Evolutionary conservation across 495 filamentous ascomycete species (phyloP).

Genomic region (Penicillium samsonianum): DNA sequence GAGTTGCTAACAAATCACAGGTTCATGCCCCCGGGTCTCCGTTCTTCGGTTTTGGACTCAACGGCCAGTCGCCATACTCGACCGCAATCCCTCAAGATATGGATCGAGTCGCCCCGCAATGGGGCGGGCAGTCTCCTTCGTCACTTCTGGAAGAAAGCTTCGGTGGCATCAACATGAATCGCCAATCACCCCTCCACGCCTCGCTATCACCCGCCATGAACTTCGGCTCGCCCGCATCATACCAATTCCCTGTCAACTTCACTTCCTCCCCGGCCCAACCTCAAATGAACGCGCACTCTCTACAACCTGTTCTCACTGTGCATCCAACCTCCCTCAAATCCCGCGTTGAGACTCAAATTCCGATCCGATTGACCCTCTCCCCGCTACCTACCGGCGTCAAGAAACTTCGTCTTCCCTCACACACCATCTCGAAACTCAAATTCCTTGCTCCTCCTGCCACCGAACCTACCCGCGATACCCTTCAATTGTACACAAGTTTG

Average conservation of each 20-base stretch:
- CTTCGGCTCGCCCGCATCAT: constrained; percentile 33
- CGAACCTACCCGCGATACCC: constrained; percentile 63
- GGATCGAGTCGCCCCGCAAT: constrained; percentile 49
- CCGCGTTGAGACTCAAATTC: constrained; percentile 92
- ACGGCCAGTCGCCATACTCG: constrained; percentile 53
- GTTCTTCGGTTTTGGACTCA: constrained; percentile 39
- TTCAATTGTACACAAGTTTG: constrained; percentile 77
- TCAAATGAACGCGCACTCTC: constrained; percentile 24
- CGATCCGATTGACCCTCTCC: constrained; percentile 71
- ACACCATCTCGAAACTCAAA: constrained; percentile 91
- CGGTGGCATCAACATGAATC: constrained; percentile 47
- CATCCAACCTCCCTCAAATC: constrained; percentile 76
- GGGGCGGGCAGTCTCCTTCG: constrained; percentile 54
- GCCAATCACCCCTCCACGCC: constrained; percentile 37
- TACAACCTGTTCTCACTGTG: constrained; percentile 52
- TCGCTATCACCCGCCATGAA: constrained; percentile 37
- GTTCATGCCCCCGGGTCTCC: constrained; percentile 30
- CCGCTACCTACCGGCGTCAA: constrained; percentile 71
- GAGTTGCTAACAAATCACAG: constrained; percentile 19
- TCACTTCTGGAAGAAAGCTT: constrained; percentile 51
- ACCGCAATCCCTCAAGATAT: constrained; percentile 41
- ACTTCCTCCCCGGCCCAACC: constrained; percentile 37
- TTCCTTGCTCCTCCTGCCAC: constrained; percentile 68
- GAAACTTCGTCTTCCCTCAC: constrained; percentile 78
- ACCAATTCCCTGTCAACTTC: constrained; percentile 39